These are phyloP conservation scores for Cercospora zeae-maydis DNA, from an alignment of 2,329 filamentous ascomycete species.

Conservation along the genomic window DNA sequence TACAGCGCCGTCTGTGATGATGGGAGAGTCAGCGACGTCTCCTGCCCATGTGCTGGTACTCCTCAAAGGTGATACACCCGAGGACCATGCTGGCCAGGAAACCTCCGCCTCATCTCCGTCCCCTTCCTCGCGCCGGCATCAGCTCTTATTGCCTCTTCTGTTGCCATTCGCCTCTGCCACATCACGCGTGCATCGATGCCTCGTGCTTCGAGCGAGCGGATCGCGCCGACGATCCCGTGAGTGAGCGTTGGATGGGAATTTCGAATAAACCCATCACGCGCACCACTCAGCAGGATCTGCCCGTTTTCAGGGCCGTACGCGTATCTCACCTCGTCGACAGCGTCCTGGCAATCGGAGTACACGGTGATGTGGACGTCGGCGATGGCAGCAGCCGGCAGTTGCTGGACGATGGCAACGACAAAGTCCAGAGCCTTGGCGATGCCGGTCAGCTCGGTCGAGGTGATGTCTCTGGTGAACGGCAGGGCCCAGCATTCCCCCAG, in stretches of 20 bases:
- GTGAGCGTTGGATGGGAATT: not conserved
- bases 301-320: not conserved
- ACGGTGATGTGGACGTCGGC: not conserved
- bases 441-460: not conserved
- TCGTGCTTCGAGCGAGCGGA: not conserved
- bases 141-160: conserved; percentile 1
- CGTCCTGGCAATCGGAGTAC: conserved; percentile 2
- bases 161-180: conserved; percentile 3
- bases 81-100: not conserved
- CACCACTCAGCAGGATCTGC: not conserved
- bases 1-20: not conserved
- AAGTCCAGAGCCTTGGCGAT: not conserved
- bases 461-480: not conserved
- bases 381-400: not conserved
- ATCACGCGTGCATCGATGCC: conserved; percentile 3
- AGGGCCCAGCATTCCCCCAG: not conserved
- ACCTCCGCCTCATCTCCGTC: not conserved
- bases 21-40: not conserved
- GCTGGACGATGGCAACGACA: not conserved
- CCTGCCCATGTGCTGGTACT: not conserved
- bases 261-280: not conserved
- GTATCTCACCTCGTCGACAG: conserved; percentile 4
- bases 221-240: not conserved
- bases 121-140: conserved; percentile 4
- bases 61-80: not conserved